Conservation (phyloP, 352 stramenopile genomes). For the Globisporangium spiculum region DNA sequence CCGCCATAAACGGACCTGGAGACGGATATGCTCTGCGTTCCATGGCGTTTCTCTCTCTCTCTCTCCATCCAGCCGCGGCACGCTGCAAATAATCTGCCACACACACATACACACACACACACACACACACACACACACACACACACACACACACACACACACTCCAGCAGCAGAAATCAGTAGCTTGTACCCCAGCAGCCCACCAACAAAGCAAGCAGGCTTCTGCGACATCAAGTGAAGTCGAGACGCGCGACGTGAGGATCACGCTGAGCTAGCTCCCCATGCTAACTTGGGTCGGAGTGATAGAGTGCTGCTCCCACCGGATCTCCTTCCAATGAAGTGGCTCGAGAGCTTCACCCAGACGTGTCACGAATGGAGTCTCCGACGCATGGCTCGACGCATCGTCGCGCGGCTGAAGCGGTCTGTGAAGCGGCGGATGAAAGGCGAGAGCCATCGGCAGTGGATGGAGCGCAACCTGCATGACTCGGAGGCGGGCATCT, state of each 20-base stretch:
- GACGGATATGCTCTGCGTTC: no score
- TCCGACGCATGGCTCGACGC: constrained; percentile 11
- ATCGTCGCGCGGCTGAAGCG: constrained; percentile 15
- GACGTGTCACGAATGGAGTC: constrained; percentile 16
- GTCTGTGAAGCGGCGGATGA: constrained; percentile 58
- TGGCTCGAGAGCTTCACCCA: constrained; percentile 13
- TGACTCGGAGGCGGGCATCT: constrained; percentile 54
- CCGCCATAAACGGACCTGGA: neutral
- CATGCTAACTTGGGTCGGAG: neutral
- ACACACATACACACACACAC: no score
- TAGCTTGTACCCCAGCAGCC: neutral
- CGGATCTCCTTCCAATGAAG: constrained; percentile 4
- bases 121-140: no score
- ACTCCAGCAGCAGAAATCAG: neutral
- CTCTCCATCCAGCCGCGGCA: neutral
- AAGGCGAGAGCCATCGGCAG: constrained; percentile 58
- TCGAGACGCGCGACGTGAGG: neutral
- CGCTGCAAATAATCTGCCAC: no score
- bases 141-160: neutral
- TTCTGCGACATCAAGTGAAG: constrained; percentile 3
- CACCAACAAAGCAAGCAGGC: neutral
- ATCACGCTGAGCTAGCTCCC: neutral
- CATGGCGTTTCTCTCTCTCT: neutral
- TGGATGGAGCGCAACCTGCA: constrained; percentile 76
- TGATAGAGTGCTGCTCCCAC: neutral